Evolutionary conservation across 805 yeast species (phyloP).

Genomic region (Saturnispora gosingensis): DNA sequence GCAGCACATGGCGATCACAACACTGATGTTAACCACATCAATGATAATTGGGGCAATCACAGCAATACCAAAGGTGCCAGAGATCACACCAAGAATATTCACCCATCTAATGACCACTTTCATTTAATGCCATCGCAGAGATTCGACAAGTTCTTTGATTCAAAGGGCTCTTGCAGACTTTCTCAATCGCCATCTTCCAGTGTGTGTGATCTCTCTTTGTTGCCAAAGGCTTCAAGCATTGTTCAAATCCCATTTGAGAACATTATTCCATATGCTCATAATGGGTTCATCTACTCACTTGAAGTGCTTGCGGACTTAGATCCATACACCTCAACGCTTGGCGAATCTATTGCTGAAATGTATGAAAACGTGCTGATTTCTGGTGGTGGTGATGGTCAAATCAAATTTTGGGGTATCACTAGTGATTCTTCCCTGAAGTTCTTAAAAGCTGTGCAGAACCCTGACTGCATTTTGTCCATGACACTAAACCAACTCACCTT

Average conservation of each 20-base stretch:
- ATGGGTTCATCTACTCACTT: conserved; percentile 81
- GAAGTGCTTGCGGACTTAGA: conserved; percentile 23
- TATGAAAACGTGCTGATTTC: conserved; percentile 38
- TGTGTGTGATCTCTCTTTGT: conserved; percentile 1
- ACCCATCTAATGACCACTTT: conserved; percentile 20
- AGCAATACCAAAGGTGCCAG: too few relatives aligned
- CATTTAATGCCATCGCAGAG: conserved; percentile 51
- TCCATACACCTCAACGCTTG: conserved; percentile 16
- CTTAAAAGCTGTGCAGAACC: conserved; percentile 43
- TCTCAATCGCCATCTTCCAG: conserved; percentile 1
- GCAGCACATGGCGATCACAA: conserved; percentile 7
- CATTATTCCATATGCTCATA: conserved; percentile 74
- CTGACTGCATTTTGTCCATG: conserved; percentile 65
- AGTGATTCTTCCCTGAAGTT: conserved; percentile 16
- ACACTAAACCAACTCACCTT: conserved; percentile 41
- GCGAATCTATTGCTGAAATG: conserved; percentile 21
- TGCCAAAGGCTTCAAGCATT: conserved; percentile 30
- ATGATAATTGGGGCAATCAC: conserved; percentile 8
- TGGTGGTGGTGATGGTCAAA: conserved; percentile 87
- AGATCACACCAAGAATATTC: too few relatives aligned
- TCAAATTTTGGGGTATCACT: conserved; percentile 65
- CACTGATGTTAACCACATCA: neutral
- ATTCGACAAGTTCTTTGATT: conserved; percentile 82
- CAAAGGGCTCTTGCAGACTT: conserved; percentile 42
- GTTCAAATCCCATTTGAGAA: conserved; percentile 63